Evolutionary conservation across 768 basidiomycete genomes (phyloP).

Genomic region (Pulveroboletus sp.): DNA sequence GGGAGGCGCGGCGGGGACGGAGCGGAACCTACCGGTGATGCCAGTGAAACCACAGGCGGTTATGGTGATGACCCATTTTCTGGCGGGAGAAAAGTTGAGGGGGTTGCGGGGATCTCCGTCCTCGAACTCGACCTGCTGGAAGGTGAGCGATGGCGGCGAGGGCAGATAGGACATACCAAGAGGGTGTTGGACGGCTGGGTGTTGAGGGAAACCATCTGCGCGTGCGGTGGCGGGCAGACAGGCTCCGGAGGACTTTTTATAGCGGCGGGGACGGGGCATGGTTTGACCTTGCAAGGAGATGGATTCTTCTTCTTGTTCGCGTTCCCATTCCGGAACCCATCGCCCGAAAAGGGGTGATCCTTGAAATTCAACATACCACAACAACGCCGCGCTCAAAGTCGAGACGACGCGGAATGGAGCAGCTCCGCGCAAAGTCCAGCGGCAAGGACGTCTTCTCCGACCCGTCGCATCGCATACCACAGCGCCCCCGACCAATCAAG

Average conservation of each 20-base stretch:
- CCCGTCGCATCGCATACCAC: constrained; percentile 16
- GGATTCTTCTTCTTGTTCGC: not conserved
- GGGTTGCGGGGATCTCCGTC: constrained; percentile 39
- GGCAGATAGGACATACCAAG: constrained; percentile 7
- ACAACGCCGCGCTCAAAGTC: constrained; percentile 25
- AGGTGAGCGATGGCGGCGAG: constrained; percentile 1
- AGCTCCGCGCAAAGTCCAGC: not conserved
- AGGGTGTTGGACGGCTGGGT: constrained; percentile 17
- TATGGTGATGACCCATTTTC: constrained; percentile 42
- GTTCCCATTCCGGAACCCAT: constrained; percentile 5
- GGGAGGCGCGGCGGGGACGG: not conserved
- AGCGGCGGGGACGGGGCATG: constrained; percentile 1
- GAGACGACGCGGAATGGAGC: constrained; percentile 21
- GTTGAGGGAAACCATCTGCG: constrained; percentile 5
- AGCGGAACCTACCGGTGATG: constrained; percentile 25
- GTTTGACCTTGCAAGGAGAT: not conserved
- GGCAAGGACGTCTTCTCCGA: constrained; percentile 12
- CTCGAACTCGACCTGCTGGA: constrained; percentile 38
- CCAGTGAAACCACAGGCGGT: constrained; percentile 33
- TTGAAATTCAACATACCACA: constrained; percentile 27
- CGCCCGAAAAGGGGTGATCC: constrained; percentile 19
- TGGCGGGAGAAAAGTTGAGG: constrained; percentile 32
- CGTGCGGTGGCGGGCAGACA: not conserved
- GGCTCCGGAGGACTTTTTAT: constrained; percentile 21
- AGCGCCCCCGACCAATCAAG: constrained; percentile 23